A percentile compares a stretch with the other conserved stretches of the same genome.
Evolutionary conservation across 371 early-diverging fungal genomes (phyloP).

Genomic region (Paramicrosporidium saccamoebae): DNA sequence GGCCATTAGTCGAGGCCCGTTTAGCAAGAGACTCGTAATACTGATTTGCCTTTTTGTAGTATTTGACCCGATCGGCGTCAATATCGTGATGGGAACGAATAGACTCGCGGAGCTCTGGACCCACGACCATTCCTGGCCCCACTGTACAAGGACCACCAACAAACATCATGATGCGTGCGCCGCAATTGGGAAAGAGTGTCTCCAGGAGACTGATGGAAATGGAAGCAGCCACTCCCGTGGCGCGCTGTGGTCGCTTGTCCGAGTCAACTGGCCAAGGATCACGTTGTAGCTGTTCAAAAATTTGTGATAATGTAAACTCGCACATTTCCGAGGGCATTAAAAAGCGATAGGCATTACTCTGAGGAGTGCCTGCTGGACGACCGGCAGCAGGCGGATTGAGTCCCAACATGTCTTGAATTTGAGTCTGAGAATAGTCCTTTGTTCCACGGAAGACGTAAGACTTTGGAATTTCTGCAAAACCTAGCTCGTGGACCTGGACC

Average conservation of each 20-base stretch:
- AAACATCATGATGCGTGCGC: slow-evolving; percentile 86
- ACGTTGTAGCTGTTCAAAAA: slow-evolving; percentile 73
- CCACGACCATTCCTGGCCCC: slow-evolving; percentile 90
- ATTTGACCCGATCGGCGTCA: slow-evolving; percentile 69
- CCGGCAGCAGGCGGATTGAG: slow-evolving; percentile 5
- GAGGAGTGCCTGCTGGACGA: slow-evolving; percentile 1
- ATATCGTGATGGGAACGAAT: slow-evolving; percentile 91
- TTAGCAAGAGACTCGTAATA: slow-evolving; percentile 74
- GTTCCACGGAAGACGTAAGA: slow-evolving; percentile 91
- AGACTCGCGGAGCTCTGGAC: slow-evolving; percentile 64
- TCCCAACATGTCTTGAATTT: slow-evolving; percentile 82
- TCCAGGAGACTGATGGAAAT: slow-evolving; percentile 88
- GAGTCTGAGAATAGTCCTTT: slow-evolving; percentile 75
- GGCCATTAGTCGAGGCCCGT: slow-evolving; percentile 47
- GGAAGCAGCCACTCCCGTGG: slow-evolving; percentile 89
- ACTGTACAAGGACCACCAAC: slow-evolving; percentile 91
- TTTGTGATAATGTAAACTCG: slow-evolving; percentile 67
- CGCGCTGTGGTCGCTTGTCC: slow-evolving; percentile 75
- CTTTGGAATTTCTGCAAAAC: slow-evolving; percentile 74
- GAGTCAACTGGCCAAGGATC: slow-evolving; percentile 96
- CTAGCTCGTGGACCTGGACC: slow-evolving; percentile 86
- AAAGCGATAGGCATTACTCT: slow-evolving; percentile 14
- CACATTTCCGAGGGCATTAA: slow-evolving; percentile 67
- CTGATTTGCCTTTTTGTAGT: slow-evolving; percentile 61
- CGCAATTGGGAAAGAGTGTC: slow-evolving; percentile 64